Base-by-base conservation (phyloP, 352 stramenopile species). In the Pythium insidiosum region DNA sequence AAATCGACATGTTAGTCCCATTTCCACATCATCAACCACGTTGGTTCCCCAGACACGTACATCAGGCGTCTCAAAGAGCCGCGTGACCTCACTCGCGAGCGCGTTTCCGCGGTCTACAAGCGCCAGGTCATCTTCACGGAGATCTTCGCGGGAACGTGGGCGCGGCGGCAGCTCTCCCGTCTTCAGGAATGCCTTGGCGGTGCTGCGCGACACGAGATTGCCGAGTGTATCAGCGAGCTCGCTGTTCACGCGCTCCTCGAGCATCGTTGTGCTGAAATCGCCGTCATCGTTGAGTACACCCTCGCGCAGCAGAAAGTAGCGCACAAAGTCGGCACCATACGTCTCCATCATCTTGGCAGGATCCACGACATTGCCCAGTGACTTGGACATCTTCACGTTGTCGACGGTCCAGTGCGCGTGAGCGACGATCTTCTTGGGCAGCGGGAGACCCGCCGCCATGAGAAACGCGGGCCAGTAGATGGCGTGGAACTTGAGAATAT, bases 351-450 rank as follows among this genome's bases (percentile, higher is more conserved):
- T 66, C 7, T 94, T 70, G 15, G 95, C 61, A 18, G 96, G 96
- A 40, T 98, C 87, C 45, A 99, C 90, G 11, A 98, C 95, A 72
- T 99, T 99, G 9, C 96, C 96, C 1, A 99, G 59, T 36, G 90
- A 98, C 67, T 99, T 99, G 40, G 89, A 98, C 71, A 99, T 99
- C 68, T 99, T 99, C 47, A 97, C 81, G 38, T 94, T 90, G 38
- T 98, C 89, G 33, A 98, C 97, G 4, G 96, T 99, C 96, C 95
- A 99, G 78, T 98, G 98, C 9, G 92, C 95, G 62, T 99, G 97
- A 11, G 95, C 96, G 56, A 99, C 95, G 21, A 99, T 80, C 29
- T 83, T 78, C 51, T 95, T 94, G 3, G 96, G 96, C 21, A 97
- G 59, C 15, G 89, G 83, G 9, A 99, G 61, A 7, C 83, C 84